Conservation (phyloP, 1,284 basidiomycete genomes). For the Cryptococcus depauperatus region DNA sequence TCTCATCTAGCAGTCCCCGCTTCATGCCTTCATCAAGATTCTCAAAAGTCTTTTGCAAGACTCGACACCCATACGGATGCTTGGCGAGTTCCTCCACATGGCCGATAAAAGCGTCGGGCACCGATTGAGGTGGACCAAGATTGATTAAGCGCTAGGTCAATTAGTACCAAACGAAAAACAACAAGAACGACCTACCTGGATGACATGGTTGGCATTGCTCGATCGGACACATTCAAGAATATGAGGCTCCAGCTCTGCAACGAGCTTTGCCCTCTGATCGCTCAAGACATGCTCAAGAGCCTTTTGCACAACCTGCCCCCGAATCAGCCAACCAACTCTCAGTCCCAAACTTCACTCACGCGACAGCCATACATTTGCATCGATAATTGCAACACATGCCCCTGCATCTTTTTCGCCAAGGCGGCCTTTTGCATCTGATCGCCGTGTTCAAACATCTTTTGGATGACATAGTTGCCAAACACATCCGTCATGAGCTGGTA, state of each 20-base stretch:
- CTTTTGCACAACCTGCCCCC: conserved; percentile 48
- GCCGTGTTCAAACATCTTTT: conserved; percentile 90
- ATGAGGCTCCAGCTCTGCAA: conserved; percentile 71
- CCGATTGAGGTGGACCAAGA: conserved; percentile 64
- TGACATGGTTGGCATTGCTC: conserved; percentile 89
- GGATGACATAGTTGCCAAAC: conserved; percentile 95
- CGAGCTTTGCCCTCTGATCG: conserved; percentile 67
- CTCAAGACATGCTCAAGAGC: conserved; percentile 74
- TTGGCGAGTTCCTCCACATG: conserved; percentile 77
- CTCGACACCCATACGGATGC: conserved; percentile 91
- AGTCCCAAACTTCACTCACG: conserved; percentile 23
- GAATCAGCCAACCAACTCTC: neutral
- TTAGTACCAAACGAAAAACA: neutral
- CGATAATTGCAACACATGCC: conserved; percentile 67
- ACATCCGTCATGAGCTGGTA: conserved; percentile 83
- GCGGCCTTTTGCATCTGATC: conserved; percentile 64
- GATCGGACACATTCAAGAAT: conserved; percentile 84
- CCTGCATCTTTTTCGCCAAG: conserved; percentile 69
- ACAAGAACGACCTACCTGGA: conserved; percentile 42
- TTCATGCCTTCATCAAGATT: conserved; percentile 64
- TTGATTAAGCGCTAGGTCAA: conserved; percentile 54
- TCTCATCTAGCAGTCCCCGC: conserved; percentile 70
- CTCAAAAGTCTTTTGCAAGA: conserved; percentile 88
- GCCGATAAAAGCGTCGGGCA: conserved; percentile 69
- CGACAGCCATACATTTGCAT: conserved; percentile 90